Evolutionary conservation across 352 stramenopile genomes (phyloP), one percentile per base, ranked within the genome.

Genomic region (Blastocystis sp.): DNA sequence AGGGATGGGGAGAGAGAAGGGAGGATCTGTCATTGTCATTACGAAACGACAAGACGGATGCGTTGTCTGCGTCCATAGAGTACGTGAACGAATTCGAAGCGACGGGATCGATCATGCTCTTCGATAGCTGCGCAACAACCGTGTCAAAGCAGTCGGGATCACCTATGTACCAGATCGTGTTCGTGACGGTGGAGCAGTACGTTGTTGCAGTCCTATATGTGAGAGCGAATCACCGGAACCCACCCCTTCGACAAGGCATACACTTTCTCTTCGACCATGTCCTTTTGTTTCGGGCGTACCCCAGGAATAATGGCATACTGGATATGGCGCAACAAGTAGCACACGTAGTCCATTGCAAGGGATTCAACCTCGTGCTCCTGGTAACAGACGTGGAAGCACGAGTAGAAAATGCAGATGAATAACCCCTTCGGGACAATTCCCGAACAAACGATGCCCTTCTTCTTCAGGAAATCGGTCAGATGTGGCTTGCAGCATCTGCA

Each of bases 131-230:
- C 9, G 45, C 45, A 55, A 55, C 16, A 16, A 55, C 45, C 45
- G 45, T 55, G 16, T 55, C 16, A 16, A 55, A 55, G 45, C 45
- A 55, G 9, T 6, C 45, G 16, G 45, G 35, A 37, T 55, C 50
- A 16, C 66, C 66, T 59, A 77, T 60, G 55, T 77, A 77, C 66
- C 66, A 77, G 31, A 77, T 24, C 4, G 66, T 50, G 24, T 77
- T 41, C 45, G 66, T 77, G 12, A 29, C 35, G 24, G 50, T 29
- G 1, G 66, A 77, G 2, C 24, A 37, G 24, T 59, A 45, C 21
- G 33, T 41, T 26, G 45, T 77, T 59, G 66, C 24, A 3, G 1
- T 37, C 9, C 66, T 77, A 77, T 71, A 9, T 19, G 31, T 50
- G 33, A 60, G 13, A 77, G 29, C 24, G 35, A 12, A 29, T 26